phyloP scores from a whole-genome alignment of 2,329 filamentous ascomycete species.

The Coniochaeta sp. region DNA sequence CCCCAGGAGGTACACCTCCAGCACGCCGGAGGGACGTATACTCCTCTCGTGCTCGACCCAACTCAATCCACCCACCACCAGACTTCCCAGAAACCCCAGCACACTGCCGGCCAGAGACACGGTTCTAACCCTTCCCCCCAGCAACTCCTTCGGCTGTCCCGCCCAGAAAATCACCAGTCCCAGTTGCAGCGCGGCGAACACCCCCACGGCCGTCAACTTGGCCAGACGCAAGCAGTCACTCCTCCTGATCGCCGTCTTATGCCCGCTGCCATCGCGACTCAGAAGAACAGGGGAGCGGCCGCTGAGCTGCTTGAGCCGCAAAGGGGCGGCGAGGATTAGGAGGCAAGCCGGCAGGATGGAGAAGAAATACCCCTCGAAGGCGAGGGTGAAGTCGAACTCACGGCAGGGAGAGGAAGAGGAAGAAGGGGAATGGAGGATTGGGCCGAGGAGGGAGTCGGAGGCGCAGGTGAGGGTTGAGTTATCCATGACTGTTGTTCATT shows the following conservation, averaged over 20 bases:
- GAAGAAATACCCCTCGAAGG: slow-evolving; percentile 33
- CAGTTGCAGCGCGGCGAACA: slow-evolving; percentile 20
- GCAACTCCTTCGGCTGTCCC: slow-evolving; percentile 8
- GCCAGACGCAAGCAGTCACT: neutral
- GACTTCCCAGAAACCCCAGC: slow-evolving; percentile 23
- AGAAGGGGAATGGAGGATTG: slow-evolving; percentile 34
- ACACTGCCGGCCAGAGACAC: slow-evolving; percentile 23
- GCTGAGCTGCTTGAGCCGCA: slow-evolving; percentile 16
- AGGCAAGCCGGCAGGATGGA: slow-evolving; percentile 21
- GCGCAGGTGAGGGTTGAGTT: neutral
- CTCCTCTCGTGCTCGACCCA: slow-evolving; percentile 25
- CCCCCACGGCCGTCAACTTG: slow-evolving; percentile 8
- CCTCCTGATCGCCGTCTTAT: neutral
- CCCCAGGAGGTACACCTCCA: slow-evolving; percentile 26
- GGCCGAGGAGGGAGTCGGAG: neutral
- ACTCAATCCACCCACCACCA: slow-evolving; percentile 24
- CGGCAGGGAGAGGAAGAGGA: slow-evolving; percentile 34
- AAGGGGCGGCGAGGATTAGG: slow-evolving; percentile 22
- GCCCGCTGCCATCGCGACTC: too few relatives aligned
- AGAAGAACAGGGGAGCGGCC: too few relatives aligned
- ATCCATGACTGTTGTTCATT: too few relatives aligned
- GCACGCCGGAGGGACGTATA: slow-evolving; percentile 22
- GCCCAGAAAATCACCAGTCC: slow-evolving; percentile 25
- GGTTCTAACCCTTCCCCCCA: slow-evolving; percentile 13
- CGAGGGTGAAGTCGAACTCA: slow-evolving; percentile 42